A percentile compares a stretch with the other conserved stretches of the same genome.
These are phyloP conservation scores for Cyclanthera cordifolia DNA, from an alignment of 306 rosid genomes.

Conservation along the genomic window DNA sequence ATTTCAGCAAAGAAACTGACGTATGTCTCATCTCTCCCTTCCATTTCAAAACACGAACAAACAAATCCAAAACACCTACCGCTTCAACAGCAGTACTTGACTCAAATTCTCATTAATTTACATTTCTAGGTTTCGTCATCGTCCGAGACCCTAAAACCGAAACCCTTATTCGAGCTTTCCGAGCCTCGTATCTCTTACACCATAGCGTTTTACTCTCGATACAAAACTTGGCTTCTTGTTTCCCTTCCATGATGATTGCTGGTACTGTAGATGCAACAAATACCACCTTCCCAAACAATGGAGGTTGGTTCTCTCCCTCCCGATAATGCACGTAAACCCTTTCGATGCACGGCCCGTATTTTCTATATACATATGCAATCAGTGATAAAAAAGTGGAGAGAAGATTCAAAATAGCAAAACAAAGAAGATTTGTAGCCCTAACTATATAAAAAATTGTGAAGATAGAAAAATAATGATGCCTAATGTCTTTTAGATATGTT, in stretches of 20 bases:
- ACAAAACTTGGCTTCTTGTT: constrained; percentile 3
- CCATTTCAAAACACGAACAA: not conserved
- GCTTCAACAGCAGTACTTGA: not conserved
- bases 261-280: constrained; percentile 14
- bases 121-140: not conserved
- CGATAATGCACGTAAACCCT: constrained; percentile 16
- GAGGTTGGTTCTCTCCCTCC: not conserved
- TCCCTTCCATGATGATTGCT: constrained; percentile 6
- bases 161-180: not conserved
- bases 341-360: constrained; percentile 29
- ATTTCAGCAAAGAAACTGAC: constrained; percentile 1
- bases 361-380: constrained; percentile 12
- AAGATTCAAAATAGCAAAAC: not conserved
- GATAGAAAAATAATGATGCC: too few species aligned
- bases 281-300: constrained; percentile 29
- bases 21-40: not conserved
- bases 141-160: not conserved
- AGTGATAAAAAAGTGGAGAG: too few species aligned
- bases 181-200: constrained; percentile 29
- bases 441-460: not conserved
- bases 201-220: constrained; percentile 22
- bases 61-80: not conserved
- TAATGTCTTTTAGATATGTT: too few species aligned
- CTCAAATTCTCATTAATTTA: not conserved
- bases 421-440: too few species aligned